Evolutionary conservation across 2,329 filamentous ascomycete genomes (phyloP).

Genomic region (Cladorrhinum sp.): DNA sequence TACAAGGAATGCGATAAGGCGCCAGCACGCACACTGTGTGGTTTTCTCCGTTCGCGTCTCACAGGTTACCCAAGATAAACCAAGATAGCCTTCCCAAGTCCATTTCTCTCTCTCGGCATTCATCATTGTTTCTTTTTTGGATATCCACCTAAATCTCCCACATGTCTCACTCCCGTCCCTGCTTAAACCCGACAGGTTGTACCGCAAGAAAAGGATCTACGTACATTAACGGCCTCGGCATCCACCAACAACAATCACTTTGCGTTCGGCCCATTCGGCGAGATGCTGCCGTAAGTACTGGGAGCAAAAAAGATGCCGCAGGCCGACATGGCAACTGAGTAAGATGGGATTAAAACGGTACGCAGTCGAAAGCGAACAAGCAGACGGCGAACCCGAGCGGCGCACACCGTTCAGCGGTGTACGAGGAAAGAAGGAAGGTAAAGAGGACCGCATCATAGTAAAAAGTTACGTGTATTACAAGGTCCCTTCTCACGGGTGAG

Average conservation of each 20-base stretch:
- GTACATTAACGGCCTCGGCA: too few relatives aligned
- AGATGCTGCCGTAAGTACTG: not conserved
- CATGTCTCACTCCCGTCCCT: not conserved
- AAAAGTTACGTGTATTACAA: not conserved
- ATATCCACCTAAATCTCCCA: not conserved
- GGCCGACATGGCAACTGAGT: not conserved
- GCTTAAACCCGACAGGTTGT: slow-evolving; percentile 1
- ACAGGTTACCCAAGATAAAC: not conserved
- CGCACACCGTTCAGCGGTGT: slow-evolving; percentile 16
- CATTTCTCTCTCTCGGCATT: not conserved
- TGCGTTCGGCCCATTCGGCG: not conserved
- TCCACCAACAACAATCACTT: too few relatives aligned
- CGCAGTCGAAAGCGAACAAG: not conserved
- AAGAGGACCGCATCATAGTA: not conserved
- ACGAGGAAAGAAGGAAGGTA: not conserved
- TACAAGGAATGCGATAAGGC: slow-evolving; percentile 5
- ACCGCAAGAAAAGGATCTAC: not conserved
- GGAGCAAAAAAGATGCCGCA: not conserved
- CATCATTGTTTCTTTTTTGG: too few relatives aligned
- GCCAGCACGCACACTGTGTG: not conserved
- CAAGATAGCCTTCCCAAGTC: not conserved
- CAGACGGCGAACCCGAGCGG: slow-evolving; percentile 1
- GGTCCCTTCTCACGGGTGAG: not conserved
- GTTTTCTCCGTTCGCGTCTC: slow-evolving; percentile 4
- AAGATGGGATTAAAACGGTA: not conserved